A percentile compares a stretch with the other conserved stretches of the same genome.
These are phyloP conservation scores for Anastatica hierochuntica DNA, from an alignment of 345 rosid species.

Conservation along the genomic window DNA sequence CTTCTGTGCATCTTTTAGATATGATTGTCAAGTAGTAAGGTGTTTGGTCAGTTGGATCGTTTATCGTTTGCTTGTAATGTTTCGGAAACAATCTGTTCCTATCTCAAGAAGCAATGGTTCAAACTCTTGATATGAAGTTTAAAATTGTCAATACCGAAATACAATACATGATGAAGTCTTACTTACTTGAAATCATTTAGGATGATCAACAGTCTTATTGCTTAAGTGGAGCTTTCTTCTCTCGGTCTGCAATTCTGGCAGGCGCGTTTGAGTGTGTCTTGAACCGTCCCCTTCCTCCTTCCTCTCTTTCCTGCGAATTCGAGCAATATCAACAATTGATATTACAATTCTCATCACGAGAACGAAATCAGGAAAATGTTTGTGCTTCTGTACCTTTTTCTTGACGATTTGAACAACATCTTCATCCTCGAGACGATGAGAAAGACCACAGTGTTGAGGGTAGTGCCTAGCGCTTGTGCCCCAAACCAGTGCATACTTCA, in stretches of 20 bases:
- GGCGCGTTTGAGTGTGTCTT: constrained; percentile 76
- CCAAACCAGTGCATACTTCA: constrained; percentile 87
- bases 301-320: constrained; percentile 59
- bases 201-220: constrained; percentile 27
- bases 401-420: constrained; percentile 93
- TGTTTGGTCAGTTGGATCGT: constrained; percentile 4
- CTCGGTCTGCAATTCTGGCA: constrained; percentile 77
- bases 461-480: constrained; percentile 79
- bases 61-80: background rate
- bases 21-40: background rate
- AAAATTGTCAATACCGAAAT: background rate
- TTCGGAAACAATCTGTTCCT: constrained; percentile 4
- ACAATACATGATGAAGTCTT: background rate
- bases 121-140: too few relatives aligned
- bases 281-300: constrained; percentile 88
- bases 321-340: constrained; percentile 6
- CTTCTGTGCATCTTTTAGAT: constrained; percentile 8
- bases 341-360: background rate
- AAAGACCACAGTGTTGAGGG: constrained; percentile 89
- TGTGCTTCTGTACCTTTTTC: constrained; percentile 56
- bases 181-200: background rate
- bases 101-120: background rate
- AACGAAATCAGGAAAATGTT: background rate
- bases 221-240: constrained; percentile 91
- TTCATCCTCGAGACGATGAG: constrained; percentile 68